Conservation (phyloP, 176 grass and related monocot genomes). For the Oryza nivara region DNA sequence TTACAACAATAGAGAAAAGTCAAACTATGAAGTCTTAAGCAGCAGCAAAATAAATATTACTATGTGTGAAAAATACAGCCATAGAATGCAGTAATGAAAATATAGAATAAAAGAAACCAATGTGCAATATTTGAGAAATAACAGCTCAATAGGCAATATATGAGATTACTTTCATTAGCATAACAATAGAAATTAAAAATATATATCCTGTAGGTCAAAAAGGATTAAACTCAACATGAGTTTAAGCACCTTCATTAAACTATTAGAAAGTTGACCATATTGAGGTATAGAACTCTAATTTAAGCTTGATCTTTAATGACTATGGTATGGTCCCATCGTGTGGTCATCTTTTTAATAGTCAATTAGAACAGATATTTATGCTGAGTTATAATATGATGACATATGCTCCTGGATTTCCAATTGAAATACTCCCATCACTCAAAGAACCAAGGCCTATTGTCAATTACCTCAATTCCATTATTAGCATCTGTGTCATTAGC, state of each 20-base stretch:
- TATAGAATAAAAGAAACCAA: slow-evolving; percentile 13
- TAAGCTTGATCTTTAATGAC: not conserved
- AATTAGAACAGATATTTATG: not conserved
- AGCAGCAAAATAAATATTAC: slow-evolving; percentile 3
- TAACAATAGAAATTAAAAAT: slow-evolving; percentile 11
- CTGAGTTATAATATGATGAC: not conserved
- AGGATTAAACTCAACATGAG: not conserved
- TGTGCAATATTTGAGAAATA: not conserved
- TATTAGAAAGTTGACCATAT: not conserved
- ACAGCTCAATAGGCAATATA: not conserved
- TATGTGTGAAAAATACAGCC: not conserved
- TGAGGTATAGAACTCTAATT: not conserved
- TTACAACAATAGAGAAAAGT: slow-evolving; percentile 37
- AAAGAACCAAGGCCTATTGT: not conserved
- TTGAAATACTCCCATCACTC: not conserved
- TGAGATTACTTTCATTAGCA: slow-evolving; percentile 18
- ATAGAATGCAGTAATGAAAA: slow-evolving; percentile 13
- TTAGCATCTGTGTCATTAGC: slow-evolving; percentile 36
- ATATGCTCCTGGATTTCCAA: not conserved
- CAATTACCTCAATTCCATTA: slow-evolving; percentile 63
- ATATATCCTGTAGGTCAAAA: not conserved
- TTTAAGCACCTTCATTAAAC: not conserved
- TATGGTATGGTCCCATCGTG: not conserved
- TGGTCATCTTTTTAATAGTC: not conserved
- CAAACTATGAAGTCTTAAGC: slow-evolving; percentile 22